A percentile compares a stretch with the other conserved stretches of the same genome.
phyloP scores from a whole-genome alignment of 257 asterid species.

The Nicotiana attenuata region DNA sequence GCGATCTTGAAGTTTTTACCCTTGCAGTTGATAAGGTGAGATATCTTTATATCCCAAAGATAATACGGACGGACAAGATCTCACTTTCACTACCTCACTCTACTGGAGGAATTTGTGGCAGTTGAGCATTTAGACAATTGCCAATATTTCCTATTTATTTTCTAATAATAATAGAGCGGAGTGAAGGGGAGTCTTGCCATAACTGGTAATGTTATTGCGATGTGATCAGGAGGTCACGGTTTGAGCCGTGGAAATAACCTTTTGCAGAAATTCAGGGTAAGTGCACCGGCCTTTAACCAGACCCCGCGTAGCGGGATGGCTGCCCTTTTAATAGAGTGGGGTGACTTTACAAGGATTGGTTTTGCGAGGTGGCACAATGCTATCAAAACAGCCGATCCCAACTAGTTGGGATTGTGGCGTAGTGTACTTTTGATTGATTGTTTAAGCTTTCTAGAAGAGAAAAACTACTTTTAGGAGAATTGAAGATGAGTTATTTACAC shows the following conservation, averaged over 20 bases:
- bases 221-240: no score
- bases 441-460: not conserved
- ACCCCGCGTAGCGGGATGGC: no score
- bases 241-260: no score
- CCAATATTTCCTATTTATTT: not conserved
- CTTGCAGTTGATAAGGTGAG: conserved; percentile 96
- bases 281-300: no score
- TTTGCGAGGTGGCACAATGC: no score
- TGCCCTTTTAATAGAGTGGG: no score
- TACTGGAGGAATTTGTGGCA: not conserved
- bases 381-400: not conserved
- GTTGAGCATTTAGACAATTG: not conserved
- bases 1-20: conserved; percentile 90
- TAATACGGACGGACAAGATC: not conserved
- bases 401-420: not conserved
- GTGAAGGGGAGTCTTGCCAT: no score
- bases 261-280: no score
- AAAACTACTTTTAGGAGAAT: not conserved
- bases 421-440: not conserved
- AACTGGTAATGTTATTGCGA: no score
- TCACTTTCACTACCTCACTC: not conserved
- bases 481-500: not conserved
- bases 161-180: not conserved
- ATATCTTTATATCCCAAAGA: not conserved
- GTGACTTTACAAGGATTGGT: no score